These are phyloP conservation scores for Drosera spatulata DNA, from an alignment of 179 eudicot genomes.

Conservation along the genomic window DNA sequence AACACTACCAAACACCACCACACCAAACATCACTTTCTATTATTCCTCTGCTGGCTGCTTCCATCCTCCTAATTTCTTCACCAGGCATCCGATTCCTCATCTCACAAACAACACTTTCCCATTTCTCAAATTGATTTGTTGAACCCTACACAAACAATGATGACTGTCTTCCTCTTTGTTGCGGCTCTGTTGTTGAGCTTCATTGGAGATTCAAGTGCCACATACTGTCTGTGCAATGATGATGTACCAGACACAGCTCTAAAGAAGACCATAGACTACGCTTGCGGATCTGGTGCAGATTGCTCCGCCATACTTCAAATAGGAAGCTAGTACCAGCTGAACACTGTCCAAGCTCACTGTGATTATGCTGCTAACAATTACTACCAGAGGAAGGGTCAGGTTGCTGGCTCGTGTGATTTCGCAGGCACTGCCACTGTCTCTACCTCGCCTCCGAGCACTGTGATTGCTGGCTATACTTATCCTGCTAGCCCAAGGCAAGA, in stretches of 20 bases:
- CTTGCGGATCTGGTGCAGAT: constrained; percentile 27
- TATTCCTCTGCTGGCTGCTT: too few species aligned
- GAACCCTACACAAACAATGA: not conserved
- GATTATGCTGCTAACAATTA: not conserved
- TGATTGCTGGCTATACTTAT: constrained; percentile 22
- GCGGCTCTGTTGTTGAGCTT: not conserved
- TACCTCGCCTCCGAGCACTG: constrained; percentile 12
- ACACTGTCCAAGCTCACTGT: not conserved
- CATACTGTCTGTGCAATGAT: constrained; percentile 24
- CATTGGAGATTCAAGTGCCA: constrained; percentile 6
- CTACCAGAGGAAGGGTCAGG: constrained; percentile 16
- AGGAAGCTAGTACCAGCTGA: constrained; percentile 23
- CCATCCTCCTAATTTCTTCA: too few species aligned
- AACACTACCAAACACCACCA: too few species aligned
- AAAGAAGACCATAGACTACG: constrained; percentile 23
- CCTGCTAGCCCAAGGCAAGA: constrained; percentile 31
- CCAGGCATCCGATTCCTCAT: too few species aligned
- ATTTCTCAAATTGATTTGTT: too few species aligned
- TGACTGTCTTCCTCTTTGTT: not conserved
- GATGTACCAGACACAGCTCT: constrained; percentile 11
- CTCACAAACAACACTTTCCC: too few species aligned
- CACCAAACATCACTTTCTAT: too few species aligned
- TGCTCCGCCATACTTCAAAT: constrained; percentile 14
- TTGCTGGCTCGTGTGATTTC: constrained; percentile 16
- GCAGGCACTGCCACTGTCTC: constrained; percentile 15